Evolutionary conservation across 768 basidiomycete species (phyloP), one percentile per base, ranked within the genome.

Genomic region (Pleurotus cornucopiae): DNA sequence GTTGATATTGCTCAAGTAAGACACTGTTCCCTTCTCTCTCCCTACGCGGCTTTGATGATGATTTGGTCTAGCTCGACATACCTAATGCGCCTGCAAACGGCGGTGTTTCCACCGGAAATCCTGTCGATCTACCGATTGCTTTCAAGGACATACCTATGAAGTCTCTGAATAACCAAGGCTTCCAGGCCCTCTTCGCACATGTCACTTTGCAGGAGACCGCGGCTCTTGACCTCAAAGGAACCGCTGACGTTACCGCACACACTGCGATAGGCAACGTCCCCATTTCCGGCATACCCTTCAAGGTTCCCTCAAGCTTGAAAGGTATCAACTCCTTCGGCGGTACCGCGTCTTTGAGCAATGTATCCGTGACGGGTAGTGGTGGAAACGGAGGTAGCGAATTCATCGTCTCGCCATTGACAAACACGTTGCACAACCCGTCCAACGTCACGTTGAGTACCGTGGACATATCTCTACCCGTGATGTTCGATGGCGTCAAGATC

Each of bases 41-140:
- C 49, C 7, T 37, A 39, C 26, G 11, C 39, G 34, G 48, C 37
- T 30, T 30, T 52, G 46, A 63, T 1, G 30, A 7, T 7, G 45
- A 46, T 16, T 9, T 6, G 12, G 46, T 43, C 51, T 61, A 84
- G 83, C 76, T 86, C 39, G 66, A 70, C 21, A 67, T 87, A 23
- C 84, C 86, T 4, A 71, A 66, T 54, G 68, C 69, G 25, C 60
- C 77, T 37, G 76, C 76, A 11, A 70, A 74, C 44, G 85, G 85
- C 44, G 84, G 85, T 0, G 78, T 87, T 1, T 88, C 87, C 20
- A 89, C 86, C 0, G 87, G 88, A 21, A 86, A 87, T 60, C 54
- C 78, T n/a, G 88, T 77, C 3, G 73, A 80, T 49, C 76, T 89
- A 45, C 70, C 72, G 2, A 80, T 89, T 48, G 71, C 74, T 16